These are phyloP conservation scores for Podospora pseudopauciseta DNA, from an alignment of 495 filamentous ascomycete genomes.

Conservation along the genomic window DNA sequence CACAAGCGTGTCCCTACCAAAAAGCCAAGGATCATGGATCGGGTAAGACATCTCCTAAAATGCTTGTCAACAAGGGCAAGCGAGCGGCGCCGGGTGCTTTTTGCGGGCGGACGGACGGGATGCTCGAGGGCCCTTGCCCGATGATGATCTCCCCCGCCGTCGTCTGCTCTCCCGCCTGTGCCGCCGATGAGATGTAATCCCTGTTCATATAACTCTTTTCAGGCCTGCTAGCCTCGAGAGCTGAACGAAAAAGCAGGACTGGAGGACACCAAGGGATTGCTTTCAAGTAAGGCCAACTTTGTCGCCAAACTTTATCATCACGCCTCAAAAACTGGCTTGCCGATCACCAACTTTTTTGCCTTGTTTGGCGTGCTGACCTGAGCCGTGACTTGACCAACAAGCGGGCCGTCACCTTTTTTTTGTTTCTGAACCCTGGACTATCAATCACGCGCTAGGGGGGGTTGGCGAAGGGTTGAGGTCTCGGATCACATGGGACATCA, in stretches of 20 bases:
- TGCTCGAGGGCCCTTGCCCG: background rate
- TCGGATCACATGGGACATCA: background rate
- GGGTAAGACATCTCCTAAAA: background rate
- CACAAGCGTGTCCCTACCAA: background rate
- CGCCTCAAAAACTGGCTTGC: background rate
- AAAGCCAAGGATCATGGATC: background rate
- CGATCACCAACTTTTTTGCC: background rate
- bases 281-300: background rate
- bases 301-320: background rate
- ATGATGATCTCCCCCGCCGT: background rate
- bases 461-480: background rate
- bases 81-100: background rate
- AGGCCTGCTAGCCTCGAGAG: background rate
- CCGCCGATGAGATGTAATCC: background rate
- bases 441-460: background rate
- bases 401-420: background rate
- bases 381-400: background rate
- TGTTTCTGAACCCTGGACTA: background rate
- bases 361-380: background rate
- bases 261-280: background rate
- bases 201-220: background rate
- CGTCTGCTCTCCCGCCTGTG: background rate
- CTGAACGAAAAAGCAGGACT: background rate
- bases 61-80: background rate
- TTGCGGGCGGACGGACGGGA: background rate